phyloP scores from a whole-genome alignment of 2,329 filamentous ascomycete genomes.

The Lachnellula arida region DNA sequence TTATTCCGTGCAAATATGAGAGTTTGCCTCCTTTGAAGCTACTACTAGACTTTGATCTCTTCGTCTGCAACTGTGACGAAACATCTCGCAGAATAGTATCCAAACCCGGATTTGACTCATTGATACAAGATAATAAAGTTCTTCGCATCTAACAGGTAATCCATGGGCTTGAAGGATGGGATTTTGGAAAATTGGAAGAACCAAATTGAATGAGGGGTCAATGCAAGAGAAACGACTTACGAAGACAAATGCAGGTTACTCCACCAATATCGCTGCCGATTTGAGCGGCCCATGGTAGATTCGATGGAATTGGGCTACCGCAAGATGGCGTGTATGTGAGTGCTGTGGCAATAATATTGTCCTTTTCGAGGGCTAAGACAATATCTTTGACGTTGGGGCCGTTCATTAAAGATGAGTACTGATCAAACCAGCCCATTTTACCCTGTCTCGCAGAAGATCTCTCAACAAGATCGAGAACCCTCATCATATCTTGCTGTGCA shows the following conservation, averaged over 20 bases:
- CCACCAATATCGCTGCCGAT: slow-evolving; percentile 51
- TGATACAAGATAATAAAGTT: no score
- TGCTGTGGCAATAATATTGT: slow-evolving; percentile 47
- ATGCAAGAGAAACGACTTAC: slow-evolving; percentile 35
- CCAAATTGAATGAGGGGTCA: neutral
- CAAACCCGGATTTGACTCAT: no score
- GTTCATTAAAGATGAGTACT: slow-evolving; percentile 49
- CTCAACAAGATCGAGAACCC: slow-evolving; percentile 47
- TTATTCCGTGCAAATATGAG: no score
- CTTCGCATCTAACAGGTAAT: no score
- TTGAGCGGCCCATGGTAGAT: slow-evolving; percentile 51
- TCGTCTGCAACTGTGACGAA: no score
- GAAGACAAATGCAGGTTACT: slow-evolving; percentile 57
- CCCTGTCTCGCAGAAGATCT: slow-evolving; percentile 42
- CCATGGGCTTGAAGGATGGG: no score
- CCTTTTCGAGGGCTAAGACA: slow-evolving; percentile 47
- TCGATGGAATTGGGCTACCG: slow-evolving; percentile 42
- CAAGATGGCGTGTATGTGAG: slow-evolving; percentile 48
- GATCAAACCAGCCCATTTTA: slow-evolving; percentile 55
- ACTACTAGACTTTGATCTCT: no score
- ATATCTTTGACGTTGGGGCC: slow-evolving; percentile 48
- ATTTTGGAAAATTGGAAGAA: neutral
- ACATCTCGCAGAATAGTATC: no score
- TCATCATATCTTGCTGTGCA: slow-evolving; percentile 38
- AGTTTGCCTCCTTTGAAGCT: neutral